Conservation (phyloP, 495 filamentous ascomycete genomes). For the Diplogelasinospora grovesii region DNA sequence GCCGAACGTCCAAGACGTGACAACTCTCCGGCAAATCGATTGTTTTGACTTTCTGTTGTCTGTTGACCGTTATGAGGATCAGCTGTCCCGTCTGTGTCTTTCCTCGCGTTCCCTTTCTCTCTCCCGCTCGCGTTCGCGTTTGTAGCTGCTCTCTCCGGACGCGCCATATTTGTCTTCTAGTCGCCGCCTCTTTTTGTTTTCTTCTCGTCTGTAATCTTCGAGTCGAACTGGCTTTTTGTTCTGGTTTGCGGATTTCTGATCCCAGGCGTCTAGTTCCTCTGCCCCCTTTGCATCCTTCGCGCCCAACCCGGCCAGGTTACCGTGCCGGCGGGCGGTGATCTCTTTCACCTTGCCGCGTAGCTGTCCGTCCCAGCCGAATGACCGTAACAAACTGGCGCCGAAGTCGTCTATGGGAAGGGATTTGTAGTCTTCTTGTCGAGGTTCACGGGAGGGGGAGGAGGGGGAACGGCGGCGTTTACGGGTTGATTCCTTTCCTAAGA, state of each 20-base stretch:
- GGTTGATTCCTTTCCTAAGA: slow-evolving; percentile 48
- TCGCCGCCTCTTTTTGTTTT: slow-evolving; percentile 34
- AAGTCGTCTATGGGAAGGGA: slow-evolving; percentile 91
- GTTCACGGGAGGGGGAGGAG: slow-evolving; percentile 66
- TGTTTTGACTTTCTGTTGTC: too few species aligned
- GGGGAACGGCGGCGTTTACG: slow-evolving; percentile 40
- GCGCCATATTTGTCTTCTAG: slow-evolving; percentile 31
- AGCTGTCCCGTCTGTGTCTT: slow-evolving; percentile 34
- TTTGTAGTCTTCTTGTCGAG: slow-evolving; percentile 77
- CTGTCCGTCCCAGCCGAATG: slow-evolving; percentile 94
- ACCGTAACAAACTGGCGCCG: slow-evolving; percentile 75
- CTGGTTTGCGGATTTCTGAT: slow-evolving; percentile 22
- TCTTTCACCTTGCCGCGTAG: slow-evolving; percentile 44
- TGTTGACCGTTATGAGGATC: too few species aligned
- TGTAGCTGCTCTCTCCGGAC: too few species aligned
- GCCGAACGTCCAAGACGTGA: too few species aligned
- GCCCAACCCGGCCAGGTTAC: slow-evolving; percentile 80
- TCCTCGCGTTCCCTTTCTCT: slow-evolving; percentile 32
- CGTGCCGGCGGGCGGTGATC: slow-evolving; percentile 57
- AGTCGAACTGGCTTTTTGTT: slow-evolving; percentile 31
- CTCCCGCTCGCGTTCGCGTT: slow-evolving; percentile 41
- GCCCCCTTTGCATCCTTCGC: slow-evolving; percentile 64
- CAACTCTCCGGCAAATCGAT: too few species aligned
- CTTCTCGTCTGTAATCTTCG: slow-evolving; percentile 38
- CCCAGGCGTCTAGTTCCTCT: slow-evolving; percentile 49